Evolutionary conservation across 768 basidiomycete genomes (phyloP).

Genomic region (Leccinum uliginosum): DNA sequence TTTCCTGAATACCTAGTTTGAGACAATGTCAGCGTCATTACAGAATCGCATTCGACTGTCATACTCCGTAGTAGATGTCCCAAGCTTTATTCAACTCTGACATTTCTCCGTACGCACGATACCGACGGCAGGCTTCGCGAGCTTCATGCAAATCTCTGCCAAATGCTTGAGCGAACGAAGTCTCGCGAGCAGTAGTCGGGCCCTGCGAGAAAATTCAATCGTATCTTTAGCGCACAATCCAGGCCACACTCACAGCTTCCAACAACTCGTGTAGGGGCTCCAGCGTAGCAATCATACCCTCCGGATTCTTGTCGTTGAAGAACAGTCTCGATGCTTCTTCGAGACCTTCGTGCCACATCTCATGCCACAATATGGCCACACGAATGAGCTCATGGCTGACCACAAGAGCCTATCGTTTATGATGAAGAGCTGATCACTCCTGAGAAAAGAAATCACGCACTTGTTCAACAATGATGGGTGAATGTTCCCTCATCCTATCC

Average conservation of each 20-base stretch:
- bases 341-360: conserved; percentile 96
- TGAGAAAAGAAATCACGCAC: conserved; percentile 33
- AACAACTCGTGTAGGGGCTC: conserved; percentile 92
- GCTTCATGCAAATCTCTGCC: conserved; percentile 91
- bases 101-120: conserved; percentile 79
- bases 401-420: conserved; percentile 56
- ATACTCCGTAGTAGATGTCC: conserved; percentile 95
- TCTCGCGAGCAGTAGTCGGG: conserved; percentile 90
- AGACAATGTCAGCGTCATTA: conserved; percentile 1
- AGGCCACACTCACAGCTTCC: conserved; percentile 58
- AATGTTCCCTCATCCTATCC: conserved; percentile 92
- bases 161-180: conserved; percentile 90
- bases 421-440: neutral
- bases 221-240: neutral
- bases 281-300: conserved; percentile 91
- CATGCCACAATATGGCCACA: conserved; percentile 98
- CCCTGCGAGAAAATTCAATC: conserved; percentile 48
- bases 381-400: conserved; percentile 95
- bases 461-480: conserved; percentile 81
- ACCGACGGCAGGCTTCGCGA: conserved; percentile 84
- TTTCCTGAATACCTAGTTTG: conserved; percentile 82
- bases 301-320: conserved; percentile 95
- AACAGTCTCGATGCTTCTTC: conserved; percentile 96
- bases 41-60: conserved; percentile 19
- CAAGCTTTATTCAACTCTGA: conserved; percentile 94